Base-by-base conservation (phyloP, 176 grass and related monocot genomes). In the Coix lacrymajobi region DNA sequence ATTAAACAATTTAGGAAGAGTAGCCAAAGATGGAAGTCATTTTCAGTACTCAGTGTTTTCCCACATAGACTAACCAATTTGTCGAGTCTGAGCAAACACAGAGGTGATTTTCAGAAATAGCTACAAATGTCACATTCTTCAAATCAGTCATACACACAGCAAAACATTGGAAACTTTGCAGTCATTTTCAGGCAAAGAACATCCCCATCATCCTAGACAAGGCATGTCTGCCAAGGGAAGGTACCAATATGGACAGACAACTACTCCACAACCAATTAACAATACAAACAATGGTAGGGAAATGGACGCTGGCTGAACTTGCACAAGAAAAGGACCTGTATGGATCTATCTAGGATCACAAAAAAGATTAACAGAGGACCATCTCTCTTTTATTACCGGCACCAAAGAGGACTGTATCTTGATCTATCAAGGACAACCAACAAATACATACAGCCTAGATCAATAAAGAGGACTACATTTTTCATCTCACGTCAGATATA, bases 121-220 rank as follows among this genome's bases (percentile, higher is more conserved):
- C 15, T 33, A 73, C 31, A 66, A 30, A 36, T 29, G 28, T 7
- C 48, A 29, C 43, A 29, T 62, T 40, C 26, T 67, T 69, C 26
- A 34, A 29, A 82, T 75, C 48, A 71, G 4, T 26, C 12, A 1
- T 74, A 26, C 19, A 49, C 26, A 84, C 7, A 32, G 24, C 45
- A 57, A 19, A n/a, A 30, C 19, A 7, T 32, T 11, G 7, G 40
- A n/a, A 86, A 73, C 19, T 31, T 28, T 41, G n/a, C n/a, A 26
- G 32, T 26, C 31, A 73, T 79, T 79, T 79, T 72, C 76, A 72
- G 26, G 19, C 33, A 78, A 64, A 19, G 10, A 33, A 20, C 71
- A 72, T 8, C 25, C 17, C 14, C 12, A 38, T 29, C 70, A 66
- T 52, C 41, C 22, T 44, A 51, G 15, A 14, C 25, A 29, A 51